Conservation (phyloP, 2,329 filamentous ascomycete species). For the Allantophomopsis lycopodina region DNA sequence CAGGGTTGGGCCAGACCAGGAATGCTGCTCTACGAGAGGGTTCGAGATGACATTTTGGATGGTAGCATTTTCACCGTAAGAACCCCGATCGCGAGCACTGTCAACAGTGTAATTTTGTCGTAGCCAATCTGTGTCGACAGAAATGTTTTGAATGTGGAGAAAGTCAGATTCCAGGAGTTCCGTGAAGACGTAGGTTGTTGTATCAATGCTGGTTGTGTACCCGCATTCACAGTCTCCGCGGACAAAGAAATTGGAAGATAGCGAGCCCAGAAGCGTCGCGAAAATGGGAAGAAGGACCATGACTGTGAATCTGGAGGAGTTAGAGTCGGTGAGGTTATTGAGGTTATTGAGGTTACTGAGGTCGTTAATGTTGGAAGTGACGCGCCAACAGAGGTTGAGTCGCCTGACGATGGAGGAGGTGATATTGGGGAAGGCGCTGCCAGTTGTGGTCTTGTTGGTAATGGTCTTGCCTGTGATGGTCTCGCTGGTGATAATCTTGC, state of each 20-base stretch:
- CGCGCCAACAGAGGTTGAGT: too few relatives aligned
- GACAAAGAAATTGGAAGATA: conserved; percentile 4
- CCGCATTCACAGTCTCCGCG: conserved; percentile 55
- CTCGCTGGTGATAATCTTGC: too few relatives aligned
- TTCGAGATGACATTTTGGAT: conserved; percentile 42
- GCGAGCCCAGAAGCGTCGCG: conserved; percentile 9
- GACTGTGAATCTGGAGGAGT: too few relatives aligned
- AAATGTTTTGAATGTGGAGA: conserved; percentile 33
- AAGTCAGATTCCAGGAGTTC: conserved; percentile 64
- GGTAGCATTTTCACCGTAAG: conserved; percentile 50
- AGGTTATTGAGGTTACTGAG: too few relatives aligned
- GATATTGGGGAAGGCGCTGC: too few relatives aligned
- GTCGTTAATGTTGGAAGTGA: too few relatives aligned
- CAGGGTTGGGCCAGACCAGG: conserved; percentile 28
- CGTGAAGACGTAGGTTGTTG: conserved; percentile 42
- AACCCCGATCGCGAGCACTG: conserved; percentile 39
- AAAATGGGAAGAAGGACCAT: not conserved
- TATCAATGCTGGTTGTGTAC: conserved; percentile 41
- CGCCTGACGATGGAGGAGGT: too few relatives aligned
- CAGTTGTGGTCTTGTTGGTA: too few relatives aligned
- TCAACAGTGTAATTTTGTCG: conserved; percentile 55
- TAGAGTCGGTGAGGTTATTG: too few relatives aligned
- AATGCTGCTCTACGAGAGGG: conserved; percentile 25
- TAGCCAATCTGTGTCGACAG: conserved; percentile 44
- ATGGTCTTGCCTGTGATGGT: too few relatives aligned